Conservation (phyloP, 441 rosid species). For the Dalechampia spathulata region DNA sequence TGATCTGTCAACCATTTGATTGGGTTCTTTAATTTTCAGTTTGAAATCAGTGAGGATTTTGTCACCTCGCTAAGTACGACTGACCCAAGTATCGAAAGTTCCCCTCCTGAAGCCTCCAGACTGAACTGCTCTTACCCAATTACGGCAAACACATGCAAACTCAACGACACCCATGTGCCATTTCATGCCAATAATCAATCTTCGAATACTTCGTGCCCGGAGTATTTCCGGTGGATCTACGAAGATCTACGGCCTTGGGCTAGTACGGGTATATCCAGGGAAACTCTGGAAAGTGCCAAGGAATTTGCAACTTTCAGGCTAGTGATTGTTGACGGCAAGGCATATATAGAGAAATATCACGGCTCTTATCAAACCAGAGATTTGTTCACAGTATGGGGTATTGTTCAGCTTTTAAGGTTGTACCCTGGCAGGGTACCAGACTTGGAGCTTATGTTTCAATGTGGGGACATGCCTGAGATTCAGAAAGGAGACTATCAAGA, state of each 20-base stretch:
- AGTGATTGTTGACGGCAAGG: constrained; percentile 37
- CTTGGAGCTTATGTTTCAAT: constrained; percentile 52
- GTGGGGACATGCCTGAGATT: constrained; percentile 50
- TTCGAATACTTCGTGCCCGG: constrained; percentile 36
- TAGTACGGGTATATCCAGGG: constrained; percentile 37
- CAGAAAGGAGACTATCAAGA: constrained; percentile 11
- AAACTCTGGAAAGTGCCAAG: constrained; percentile 32
- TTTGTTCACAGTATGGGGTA: constrained; percentile 57
- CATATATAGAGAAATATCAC: constrained; percentile 33
- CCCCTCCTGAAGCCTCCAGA: no score
- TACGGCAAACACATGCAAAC: background rate
- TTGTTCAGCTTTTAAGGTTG: constrained; percentile 50
- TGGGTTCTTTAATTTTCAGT: no score
- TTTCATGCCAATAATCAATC: constrained; percentile 1
- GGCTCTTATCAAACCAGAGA: constrained; percentile 50
- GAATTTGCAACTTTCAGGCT: constrained; percentile 36
- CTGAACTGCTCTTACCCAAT: no score
- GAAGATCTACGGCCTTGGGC: constrained; percentile 65
- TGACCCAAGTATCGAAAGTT: no score
- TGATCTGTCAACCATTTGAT: no score
- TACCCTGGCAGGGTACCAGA: constrained; percentile 58
- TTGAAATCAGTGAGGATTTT: no score
- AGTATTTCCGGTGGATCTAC: constrained; percentile 65
- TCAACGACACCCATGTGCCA: constrained; percentile 14
- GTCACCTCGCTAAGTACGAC: no score